phyloP scores from a whole-genome alignment of 345 rosid genomes.

The Populus ilicifolia region DNA sequence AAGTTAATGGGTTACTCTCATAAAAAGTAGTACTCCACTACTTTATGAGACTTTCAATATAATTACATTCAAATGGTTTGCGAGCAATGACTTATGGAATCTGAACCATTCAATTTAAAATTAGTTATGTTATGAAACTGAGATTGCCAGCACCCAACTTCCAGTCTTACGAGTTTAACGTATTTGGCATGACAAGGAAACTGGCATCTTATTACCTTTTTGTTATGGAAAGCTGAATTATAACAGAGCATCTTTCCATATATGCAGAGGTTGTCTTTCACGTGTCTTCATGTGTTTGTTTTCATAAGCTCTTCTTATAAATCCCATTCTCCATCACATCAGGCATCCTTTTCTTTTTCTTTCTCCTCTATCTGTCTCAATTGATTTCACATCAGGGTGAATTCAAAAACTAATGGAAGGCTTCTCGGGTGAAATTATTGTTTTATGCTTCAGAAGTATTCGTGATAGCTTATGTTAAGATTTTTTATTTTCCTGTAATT shows the following conservation, averaged over 20 bases:
- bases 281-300: not conserved
- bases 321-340: not conserved
- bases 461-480: not conserved
- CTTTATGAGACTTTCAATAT: not conserved
- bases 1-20: not conserved
- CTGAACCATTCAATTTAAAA: not conserved
- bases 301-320: not conserved
- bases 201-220: not conserved
- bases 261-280: not conserved
- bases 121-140: not conserved
- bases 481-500: not conserved
- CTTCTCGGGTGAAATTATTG: not conserved
- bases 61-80: not conserved
- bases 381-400: not conserved
- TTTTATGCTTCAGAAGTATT: not conserved
- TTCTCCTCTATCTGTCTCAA: not conserved
- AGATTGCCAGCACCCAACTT: not conserved
- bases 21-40: not conserved
- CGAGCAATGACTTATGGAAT: not conserved
- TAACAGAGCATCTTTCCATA: not conserved
- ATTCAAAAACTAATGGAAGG: not conserved
- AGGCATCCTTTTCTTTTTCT: not conserved
- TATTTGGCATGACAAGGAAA: not conserved
- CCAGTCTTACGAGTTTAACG: not conserved
- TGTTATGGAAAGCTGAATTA: not conserved